Evolutionary conservation across 306 rosid species (phyloP).

Genomic region (Aeschynomene evenia): DNA sequence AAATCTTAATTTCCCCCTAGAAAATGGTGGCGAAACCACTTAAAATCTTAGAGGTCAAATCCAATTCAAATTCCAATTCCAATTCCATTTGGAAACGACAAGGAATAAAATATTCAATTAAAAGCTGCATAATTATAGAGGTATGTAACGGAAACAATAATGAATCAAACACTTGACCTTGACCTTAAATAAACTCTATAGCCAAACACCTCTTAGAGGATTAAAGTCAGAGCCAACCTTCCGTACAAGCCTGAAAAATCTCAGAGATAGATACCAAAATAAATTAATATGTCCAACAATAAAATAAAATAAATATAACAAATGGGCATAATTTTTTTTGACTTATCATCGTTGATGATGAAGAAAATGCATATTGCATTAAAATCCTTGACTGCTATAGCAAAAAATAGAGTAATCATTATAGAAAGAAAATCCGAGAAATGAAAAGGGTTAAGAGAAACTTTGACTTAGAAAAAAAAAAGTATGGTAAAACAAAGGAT

Average conservation of each 20-base stretch:
- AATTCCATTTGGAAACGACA: conserved; percentile 34
- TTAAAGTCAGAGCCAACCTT: conserved; percentile 71
- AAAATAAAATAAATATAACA: background rate
- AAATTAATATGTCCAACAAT: conserved; percentile 30
- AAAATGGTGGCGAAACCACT: background rate
- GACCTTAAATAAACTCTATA: conserved; percentile 34
- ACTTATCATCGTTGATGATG: conserved; percentile 10
- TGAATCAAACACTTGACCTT: conserved; percentile 42
- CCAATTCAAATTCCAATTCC: background rate
- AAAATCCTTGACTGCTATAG: conserved; percentile 18
- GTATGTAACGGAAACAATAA: conserved; percentile 12
- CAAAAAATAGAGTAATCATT: background rate
- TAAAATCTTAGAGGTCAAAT: background rate
- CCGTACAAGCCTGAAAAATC: conserved; percentile 69
- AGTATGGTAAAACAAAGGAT: background rate
- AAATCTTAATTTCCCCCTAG: conserved; percentile 20
- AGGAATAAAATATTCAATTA: conserved; percentile 35
- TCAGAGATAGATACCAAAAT: conserved; percentile 35
- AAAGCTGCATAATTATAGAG: conserved; percentile 23
- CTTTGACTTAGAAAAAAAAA: background rate
- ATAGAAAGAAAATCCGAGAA: conserved; percentile 19
- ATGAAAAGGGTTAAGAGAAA: background rate
- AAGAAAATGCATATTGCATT: conserved; percentile 41
- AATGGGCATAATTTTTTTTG: background rate
- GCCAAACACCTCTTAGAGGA: conserved; percentile 24